phyloP scores from a whole-genome alignment of 805 yeast species.

The Candida qinlingensis region DNA sequence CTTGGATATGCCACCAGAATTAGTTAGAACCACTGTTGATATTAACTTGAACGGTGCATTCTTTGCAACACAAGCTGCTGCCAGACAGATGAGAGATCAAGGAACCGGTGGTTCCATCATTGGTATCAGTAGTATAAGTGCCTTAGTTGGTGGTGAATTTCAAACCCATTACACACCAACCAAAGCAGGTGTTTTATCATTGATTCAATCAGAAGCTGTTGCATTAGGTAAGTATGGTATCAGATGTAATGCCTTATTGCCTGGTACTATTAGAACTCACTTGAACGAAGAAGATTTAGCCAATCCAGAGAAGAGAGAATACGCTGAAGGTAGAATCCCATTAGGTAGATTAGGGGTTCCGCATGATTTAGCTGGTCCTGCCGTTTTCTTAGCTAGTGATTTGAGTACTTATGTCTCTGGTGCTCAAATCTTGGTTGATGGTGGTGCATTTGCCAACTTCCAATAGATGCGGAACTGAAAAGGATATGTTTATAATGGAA shows the following conservation, averaged over 20 bases:
- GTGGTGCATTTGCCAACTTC: constrained; percentile 41
- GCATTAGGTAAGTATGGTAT: constrained; percentile 40
- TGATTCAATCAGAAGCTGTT: constrained; percentile 40
- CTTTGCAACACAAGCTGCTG: constrained; percentile 43
- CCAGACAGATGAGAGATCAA: constrained; percentile 38
- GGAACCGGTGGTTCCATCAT: constrained; percentile 45
- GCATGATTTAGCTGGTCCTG: constrained; percentile 38
- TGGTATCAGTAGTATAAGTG: constrained; percentile 38
- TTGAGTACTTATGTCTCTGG: constrained; percentile 34
- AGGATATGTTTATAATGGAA: too few relatives aligned
- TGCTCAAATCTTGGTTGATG: constrained; percentile 39
- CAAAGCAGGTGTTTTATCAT: constrained; percentile 39
- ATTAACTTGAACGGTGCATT: constrained; percentile 41
- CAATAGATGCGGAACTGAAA: constrained; percentile 25
- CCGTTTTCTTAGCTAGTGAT: constrained; percentile 36
- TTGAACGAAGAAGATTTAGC: constrained; percentile 39
- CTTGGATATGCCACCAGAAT: constrained; percentile 35
- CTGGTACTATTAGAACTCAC: constrained; percentile 39
- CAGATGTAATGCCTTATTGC: constrained; percentile 40
- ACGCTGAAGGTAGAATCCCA: constrained; percentile 38
- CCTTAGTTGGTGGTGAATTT: constrained; percentile 40
- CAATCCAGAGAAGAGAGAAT: constrained; percentile 29
- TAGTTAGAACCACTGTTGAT: constrained; percentile 30
- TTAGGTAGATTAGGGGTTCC: constrained; percentile 35
- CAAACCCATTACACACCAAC: constrained; percentile 46